Conservation (phyloP, 2,329 filamentous ascomycete genomes). For the Fusarium humuli region DNA sequence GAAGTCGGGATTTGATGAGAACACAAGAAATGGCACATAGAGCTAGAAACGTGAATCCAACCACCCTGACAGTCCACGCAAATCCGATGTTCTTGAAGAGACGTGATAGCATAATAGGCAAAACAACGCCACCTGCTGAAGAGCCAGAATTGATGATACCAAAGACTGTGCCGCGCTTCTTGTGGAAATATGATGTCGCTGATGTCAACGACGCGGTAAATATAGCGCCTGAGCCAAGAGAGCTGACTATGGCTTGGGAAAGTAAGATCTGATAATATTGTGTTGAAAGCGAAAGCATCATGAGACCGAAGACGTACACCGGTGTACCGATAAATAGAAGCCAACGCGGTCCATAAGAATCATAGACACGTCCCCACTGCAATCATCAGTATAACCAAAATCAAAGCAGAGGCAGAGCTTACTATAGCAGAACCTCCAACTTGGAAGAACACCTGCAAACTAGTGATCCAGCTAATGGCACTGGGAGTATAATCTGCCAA, state of each 20-base stretch:
- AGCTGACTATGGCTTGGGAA: neutral
- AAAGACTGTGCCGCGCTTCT: neutral
- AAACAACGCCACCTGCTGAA: neutral
- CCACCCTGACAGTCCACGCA: neutral
- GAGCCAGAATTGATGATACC: neutral
- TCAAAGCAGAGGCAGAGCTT: no score
- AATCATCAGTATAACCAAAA: no score
- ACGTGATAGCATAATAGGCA: neutral
- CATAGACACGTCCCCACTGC: neutral
- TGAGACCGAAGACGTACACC: neutral
- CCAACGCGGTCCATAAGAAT: neutral
- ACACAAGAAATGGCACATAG: neutral
- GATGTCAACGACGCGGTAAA: fast-evolving
- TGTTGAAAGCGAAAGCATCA: neutral
- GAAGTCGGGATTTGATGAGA: fast-evolving
- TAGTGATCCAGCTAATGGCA: neutral
- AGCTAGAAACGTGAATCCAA: neutral
- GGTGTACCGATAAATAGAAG: neutral
- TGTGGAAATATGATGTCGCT: neutral
- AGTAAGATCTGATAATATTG: neutral
- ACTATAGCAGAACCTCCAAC: neutral
- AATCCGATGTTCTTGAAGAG: fast-evolving
- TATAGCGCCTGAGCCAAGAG: neutral
- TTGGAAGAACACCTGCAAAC: neutral
- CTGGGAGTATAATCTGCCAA: fast-evolving